Conservation (phyloP, 345 rosid genomes). For the Eucalyptus urophylla region DNA sequence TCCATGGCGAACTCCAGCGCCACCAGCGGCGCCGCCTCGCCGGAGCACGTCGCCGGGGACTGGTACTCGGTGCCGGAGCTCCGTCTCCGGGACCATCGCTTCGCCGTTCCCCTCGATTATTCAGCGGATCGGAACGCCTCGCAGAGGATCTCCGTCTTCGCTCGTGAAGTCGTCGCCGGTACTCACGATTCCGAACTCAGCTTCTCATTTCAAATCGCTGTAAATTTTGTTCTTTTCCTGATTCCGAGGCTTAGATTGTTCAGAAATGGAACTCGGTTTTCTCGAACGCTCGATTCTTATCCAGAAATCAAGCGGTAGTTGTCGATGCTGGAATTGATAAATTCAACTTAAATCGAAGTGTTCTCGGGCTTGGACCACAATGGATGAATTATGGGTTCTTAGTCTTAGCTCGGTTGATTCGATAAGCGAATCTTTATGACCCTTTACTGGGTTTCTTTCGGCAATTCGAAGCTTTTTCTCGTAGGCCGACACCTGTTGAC, state of each 20-base stretch:
- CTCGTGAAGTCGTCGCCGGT: constrained; percentile 84
- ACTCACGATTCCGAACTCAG: background rate
- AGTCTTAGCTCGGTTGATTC: background rate
- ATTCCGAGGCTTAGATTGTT: background rate
- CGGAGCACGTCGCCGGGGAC: constrained; percentile 32
- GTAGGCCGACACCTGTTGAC: background rate
- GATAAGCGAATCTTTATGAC: background rate
- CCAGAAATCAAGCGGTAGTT: background rate
- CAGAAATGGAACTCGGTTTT: background rate
- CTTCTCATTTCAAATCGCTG: background rate
- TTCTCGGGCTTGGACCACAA: background rate
- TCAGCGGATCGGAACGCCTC: constrained; percentile 13
- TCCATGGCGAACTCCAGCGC: background rate
- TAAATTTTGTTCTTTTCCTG: background rate
- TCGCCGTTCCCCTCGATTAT: constrained; percentile 74
- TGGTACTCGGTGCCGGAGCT: constrained; percentile 86
- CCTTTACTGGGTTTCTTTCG: background rate
- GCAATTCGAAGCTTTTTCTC: background rate
- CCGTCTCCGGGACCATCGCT: constrained; percentile 72
- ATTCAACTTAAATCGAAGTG: background rate
- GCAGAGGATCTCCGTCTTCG: constrained; percentile 56
- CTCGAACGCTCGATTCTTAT: background rate
- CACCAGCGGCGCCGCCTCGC: background rate
- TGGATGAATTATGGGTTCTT: background rate
- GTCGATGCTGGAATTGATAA: background rate